Evolutionary conservation across 148 eudicot genomes (phyloP).

Genomic region (Hydrangea macrophylla): DNA sequence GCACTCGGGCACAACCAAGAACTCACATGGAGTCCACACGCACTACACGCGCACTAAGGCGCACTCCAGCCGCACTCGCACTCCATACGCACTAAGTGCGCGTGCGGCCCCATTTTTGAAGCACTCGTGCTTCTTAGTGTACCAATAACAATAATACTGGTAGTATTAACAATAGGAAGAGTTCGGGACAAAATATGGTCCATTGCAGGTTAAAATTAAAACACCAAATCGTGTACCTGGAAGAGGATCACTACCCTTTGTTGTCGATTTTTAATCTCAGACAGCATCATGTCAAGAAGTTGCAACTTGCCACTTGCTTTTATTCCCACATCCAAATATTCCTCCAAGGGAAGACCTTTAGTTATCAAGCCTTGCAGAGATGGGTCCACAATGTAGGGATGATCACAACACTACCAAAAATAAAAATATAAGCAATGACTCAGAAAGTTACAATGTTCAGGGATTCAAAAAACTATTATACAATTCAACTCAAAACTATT

Average conservation of each 20-base stretch:
- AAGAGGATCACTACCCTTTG: constrained; percentile 55
- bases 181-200: not conserved
- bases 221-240: constrained; percentile 44
- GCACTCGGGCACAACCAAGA: no score
- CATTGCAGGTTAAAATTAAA: not conserved
- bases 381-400: constrained; percentile 64
- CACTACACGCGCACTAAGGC: no score
- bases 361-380: constrained; percentile 42
- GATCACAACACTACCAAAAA: constrained; percentile 81
- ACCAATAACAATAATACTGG: no score
- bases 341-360: constrained; percentile 32
- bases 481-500: no score
- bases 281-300: constrained; percentile 60
- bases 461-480: not conserved
- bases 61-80: no score
- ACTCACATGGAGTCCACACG: no score
- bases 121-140: no score
- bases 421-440: constrained; percentile 15
- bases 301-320: constrained; percentile 79
- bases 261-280: constrained; percentile 41
- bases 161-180: no score
- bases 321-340: constrained; percentile 55
- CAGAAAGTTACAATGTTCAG: constrained; percentile 10
- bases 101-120: no score
- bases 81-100: no score